These are phyloP conservation scores for Magnusiomyces clavatus DNA, from an alignment of 1,139 yeast species.

Conservation along the genomic window DNA sequence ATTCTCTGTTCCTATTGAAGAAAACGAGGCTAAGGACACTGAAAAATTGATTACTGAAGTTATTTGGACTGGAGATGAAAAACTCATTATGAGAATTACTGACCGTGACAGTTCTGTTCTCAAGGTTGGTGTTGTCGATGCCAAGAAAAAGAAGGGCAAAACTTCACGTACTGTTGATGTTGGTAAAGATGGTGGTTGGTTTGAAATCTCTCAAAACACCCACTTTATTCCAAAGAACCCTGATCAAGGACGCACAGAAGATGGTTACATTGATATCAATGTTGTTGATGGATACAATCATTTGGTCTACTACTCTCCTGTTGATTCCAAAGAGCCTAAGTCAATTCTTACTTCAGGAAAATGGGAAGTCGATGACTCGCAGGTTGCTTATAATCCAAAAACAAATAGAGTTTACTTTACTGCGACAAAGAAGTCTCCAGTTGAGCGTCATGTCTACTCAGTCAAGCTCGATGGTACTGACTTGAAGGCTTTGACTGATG, in stretches of 20 bases:
- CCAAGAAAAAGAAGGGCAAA: slow-evolving; percentile 32
- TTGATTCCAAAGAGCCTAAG: slow-evolving; percentile 39
- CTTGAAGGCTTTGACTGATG: slow-evolving; percentile 47
- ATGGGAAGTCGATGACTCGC: slow-evolving; percentile 63
- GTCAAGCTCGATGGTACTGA: slow-evolving; percentile 39
- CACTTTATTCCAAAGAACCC: slow-evolving; percentile 57
- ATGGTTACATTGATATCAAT: slow-evolving; percentile 68
- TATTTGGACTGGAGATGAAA: slow-evolving; percentile 53
- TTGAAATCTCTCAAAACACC: slow-evolving; percentile 75
- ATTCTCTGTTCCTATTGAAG: slow-evolving; percentile 25
- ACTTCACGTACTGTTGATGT: slow-evolving; percentile 48
- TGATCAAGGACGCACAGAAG: slow-evolving; percentile 32
- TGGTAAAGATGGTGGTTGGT: slow-evolving; percentile 51
- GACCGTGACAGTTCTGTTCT: slow-evolving; percentile 63
- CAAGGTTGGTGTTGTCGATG: slow-evolving; percentile 48
- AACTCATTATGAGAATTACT: slow-evolving; percentile 55
- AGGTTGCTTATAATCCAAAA: slow-evolving; percentile 48
- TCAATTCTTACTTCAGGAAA: slow-evolving; percentile 49
- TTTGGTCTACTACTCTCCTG: slow-evolving; percentile 55
- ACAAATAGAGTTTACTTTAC: slow-evolving; percentile 53
- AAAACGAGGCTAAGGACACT: slow-evolving; percentile 23
- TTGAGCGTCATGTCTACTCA: slow-evolving; percentile 51
- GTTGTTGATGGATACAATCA: slow-evolving; percentile 61
- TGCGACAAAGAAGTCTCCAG: slow-evolving; percentile 49
- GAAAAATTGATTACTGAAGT: slow-evolving; percentile 62